Evolutionary conservation across 2,329 filamentous ascomycete genomes (phyloP).

Genomic region (Fusarium albidum): DNA sequence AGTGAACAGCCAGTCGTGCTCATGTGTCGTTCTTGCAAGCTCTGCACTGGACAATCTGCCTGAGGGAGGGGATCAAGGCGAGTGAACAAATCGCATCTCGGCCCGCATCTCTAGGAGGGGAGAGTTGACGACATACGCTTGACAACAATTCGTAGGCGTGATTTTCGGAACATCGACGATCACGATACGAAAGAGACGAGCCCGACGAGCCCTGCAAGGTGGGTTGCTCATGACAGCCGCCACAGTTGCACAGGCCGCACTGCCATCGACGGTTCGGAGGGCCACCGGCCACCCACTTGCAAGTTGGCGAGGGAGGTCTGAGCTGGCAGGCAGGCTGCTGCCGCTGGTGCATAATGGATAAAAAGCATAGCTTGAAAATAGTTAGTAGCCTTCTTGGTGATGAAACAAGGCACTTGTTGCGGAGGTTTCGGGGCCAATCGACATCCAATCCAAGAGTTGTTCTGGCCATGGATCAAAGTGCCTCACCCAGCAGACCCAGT

Average conservation of each 20-base stretch:
- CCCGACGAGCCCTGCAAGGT: conserved; percentile 2
- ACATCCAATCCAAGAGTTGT: conserved; percentile 9
- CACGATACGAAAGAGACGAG: not conserved
- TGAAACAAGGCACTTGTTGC: conserved; percentile 12
- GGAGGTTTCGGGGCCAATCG: conserved; percentile 30
- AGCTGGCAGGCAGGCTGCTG: no score
- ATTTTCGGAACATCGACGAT: conserved; percentile 4
- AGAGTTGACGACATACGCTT: not conserved
- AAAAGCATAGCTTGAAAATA: not conserved
- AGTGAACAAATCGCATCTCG: not conserved
- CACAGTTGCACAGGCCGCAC: conserved; percentile 2
- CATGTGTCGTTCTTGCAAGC: not conserved
- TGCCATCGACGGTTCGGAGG: not conserved
- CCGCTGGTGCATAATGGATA: not conserved
- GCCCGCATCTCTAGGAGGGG: not conserved
- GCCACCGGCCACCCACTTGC: not conserved
- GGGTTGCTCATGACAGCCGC: conserved; percentile 4
- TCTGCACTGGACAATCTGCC: not conserved
- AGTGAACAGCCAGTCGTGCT: not conserved
- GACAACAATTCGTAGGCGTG: not conserved
- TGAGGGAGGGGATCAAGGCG: not conserved
- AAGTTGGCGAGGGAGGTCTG: not conserved
- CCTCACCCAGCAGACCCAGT: conserved; percentile 10
- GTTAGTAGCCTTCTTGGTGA: conserved; percentile 13
- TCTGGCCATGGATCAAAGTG: conserved; percentile 21